Evolutionary conservation across 2,329 filamentous ascomycete genomes (phyloP), one percentile per base, ranked within the genome.

Genomic region (Stagonosporopsis cucurbitacearum): DNA sequence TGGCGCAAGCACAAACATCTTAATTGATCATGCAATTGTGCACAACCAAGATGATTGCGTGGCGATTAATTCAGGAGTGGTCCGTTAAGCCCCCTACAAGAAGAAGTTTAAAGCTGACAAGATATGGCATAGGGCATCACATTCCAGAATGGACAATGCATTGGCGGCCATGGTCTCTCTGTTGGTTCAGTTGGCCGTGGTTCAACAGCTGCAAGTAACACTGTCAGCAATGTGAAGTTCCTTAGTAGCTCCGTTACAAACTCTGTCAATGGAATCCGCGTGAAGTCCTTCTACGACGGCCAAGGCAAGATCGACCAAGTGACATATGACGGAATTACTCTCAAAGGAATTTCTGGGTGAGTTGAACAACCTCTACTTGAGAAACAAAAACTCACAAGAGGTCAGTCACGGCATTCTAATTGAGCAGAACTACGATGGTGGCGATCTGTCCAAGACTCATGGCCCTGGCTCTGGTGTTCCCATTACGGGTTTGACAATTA

Each of bases 11-110:
- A 78, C 73, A 28, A 81, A 64, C 46, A 54, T 59, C 22, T 46
- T 28, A 2, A 44, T 86, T 60, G 70, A 71, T 36, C 75, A 78
- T 23, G 80, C 80, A 13, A 74, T 67, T 13, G 77, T 85, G n/a
- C 74, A 80, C 59, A 85, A 85, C 72, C 83, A 85, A 68, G 83
- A 86, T 57, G 83, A 85, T 64, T 86, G 83, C 59, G 69, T 85
- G 2, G 83, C 83, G 7, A 72, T 85, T 54, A 86, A 84, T 69
- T 83, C 80, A 3, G 82, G 83, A 43, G 78, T 75, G 23, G 36
- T 39, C 22, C 1, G 36, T 39, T 8, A 20, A 9, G 20, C 8
- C 8, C 33, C 2, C 7, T 8, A 19, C 17, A 4, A 36, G 3
- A 13, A 19, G 12, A 36, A 36, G n/a, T 19, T 12, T 12, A 33